These are phyloP conservation scores for Panaeolus cyanescens DNA, from an alignment of 768 basidiomycete genomes.

Conservation along the genomic window DNA sequence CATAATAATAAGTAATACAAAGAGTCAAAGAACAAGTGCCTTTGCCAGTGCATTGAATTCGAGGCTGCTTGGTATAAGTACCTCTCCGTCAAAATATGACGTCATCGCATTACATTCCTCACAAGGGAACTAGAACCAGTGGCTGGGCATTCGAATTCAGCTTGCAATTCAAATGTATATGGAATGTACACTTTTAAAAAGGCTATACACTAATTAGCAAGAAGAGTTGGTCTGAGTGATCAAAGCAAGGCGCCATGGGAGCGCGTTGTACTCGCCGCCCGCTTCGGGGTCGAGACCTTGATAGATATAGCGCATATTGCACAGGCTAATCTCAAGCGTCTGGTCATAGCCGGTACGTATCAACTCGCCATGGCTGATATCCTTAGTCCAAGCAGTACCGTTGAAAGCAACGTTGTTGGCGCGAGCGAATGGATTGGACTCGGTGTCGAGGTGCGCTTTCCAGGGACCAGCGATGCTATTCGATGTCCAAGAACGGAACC, in stretches of 20 bases:
- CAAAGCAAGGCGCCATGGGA: slow-evolving; percentile 15
- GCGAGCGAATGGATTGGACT: slow-evolving; percentile 17
- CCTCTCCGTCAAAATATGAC: no score
- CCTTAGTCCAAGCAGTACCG: slow-evolving; percentile 13
- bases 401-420: slow-evolving; percentile 16
- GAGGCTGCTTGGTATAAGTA: no score
- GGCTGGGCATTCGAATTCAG: no score
- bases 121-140: no score
- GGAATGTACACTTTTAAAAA: no score
- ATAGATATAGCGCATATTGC: slow-evolving; percentile 18
- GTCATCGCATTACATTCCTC: no score
- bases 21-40: no score
- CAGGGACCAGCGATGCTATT: slow-evolving; percentile 12
- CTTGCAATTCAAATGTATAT: no score
- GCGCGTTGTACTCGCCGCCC: slow-evolving; percentile 8
- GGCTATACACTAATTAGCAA: slow-evolving; percentile 10
- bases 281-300: slow-evolving; percentile 16
- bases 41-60: no score
- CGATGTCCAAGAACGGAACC: slow-evolving; percentile 19
- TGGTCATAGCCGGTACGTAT: slow-evolving; percentile 18
- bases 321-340: slow-evolving; percentile 14
- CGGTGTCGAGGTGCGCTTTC: slow-evolving; percentile 8
- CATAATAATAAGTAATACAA: no score
- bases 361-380: slow-evolving; percentile 24
- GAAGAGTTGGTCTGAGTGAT: slow-evolving; percentile 18